These are phyloP conservation scores for Sporobolomyces phaffii DNA, from an alignment of 768 basidiomycete genomes.

Conservation along the genomic window DNA sequence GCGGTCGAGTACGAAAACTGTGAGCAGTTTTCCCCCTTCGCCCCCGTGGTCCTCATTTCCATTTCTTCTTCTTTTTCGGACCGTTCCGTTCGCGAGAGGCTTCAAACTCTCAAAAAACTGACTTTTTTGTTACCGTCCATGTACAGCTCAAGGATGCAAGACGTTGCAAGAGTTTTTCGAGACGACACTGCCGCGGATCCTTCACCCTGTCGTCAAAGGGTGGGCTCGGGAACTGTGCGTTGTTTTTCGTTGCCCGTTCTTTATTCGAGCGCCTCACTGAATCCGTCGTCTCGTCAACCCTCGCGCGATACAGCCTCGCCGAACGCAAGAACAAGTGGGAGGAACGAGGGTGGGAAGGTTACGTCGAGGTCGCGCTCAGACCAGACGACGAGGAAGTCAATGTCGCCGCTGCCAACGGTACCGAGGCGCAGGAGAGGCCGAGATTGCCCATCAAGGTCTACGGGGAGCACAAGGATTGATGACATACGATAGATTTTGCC, in stretches of 20 bases:
- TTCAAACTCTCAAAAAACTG: too few species aligned
- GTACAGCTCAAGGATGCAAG: conserved; percentile 61
- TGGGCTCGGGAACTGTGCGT: conserved; percentile 60
- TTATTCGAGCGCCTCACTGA: conserved; percentile 47
- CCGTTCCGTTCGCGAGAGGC: too few species aligned
- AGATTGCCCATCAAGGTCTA: conserved; percentile 24
- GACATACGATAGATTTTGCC: background rate
- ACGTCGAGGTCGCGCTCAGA: background rate
- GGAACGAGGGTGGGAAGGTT: conserved; percentile 22
- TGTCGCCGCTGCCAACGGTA: background rate
- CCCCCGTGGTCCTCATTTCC: background rate
- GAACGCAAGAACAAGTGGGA: conserved; percentile 17
- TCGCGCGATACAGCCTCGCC: conserved; percentile 8
- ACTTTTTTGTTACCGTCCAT: conserved; percentile 30
- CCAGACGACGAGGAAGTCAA: background rate
- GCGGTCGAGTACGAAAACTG: conserved; percentile 50
- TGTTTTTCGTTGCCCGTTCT: background rate
- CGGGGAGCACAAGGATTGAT: conserved; percentile 5
- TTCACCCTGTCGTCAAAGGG: conserved; percentile 63
- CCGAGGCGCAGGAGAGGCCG: background rate
- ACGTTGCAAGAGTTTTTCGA: conserved; percentile 72
- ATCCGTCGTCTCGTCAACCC: background rate
- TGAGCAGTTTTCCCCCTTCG: conserved; percentile 5
- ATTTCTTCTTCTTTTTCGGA: too few species aligned
- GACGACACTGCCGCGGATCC: conserved; percentile 64